Percentiles rank a stretch among this genome's conserved stretches.
Evolutionary conservation across 345 rosid genomes (phyloP).

Genomic region (Heritiera littoralis): DNA sequence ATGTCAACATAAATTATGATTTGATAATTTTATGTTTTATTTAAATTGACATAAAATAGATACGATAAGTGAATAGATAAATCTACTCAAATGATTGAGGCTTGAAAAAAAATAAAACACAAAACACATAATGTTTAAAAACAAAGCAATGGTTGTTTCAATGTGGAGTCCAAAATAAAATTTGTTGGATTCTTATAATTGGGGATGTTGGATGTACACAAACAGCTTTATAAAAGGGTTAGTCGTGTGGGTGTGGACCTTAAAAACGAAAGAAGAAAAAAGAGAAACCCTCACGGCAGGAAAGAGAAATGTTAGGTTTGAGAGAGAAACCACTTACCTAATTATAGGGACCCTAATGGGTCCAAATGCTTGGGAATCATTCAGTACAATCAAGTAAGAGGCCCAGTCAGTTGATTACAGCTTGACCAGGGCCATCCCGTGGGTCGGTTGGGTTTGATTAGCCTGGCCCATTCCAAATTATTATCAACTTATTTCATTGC

Average conservation of each 20-base stretch:
- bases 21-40: too few species aligned
- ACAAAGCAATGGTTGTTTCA: background rate
- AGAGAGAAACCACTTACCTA: background rate
- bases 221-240: background rate
- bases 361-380: background rate
- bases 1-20: too few species aligned
- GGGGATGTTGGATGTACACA: background rate
- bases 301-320: background rate
- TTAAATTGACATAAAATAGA: too few species aligned
- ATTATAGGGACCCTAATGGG: background rate
- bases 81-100: background rate
- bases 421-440: background rate
- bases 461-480: background rate
- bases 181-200: background rate
- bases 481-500: background rate
- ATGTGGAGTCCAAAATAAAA: background rate
- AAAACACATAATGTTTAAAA: background rate
- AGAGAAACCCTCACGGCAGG: too few species aligned
- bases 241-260: background rate
- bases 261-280: background rate
- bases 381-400: background rate
- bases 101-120: background rate
- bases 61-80: too few species aligned
- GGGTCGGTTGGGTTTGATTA: background rate
- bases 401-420: background rate